Conservation (phyloP, 495 filamentous ascomycete genomes). For the Tuber borchii region DNA sequence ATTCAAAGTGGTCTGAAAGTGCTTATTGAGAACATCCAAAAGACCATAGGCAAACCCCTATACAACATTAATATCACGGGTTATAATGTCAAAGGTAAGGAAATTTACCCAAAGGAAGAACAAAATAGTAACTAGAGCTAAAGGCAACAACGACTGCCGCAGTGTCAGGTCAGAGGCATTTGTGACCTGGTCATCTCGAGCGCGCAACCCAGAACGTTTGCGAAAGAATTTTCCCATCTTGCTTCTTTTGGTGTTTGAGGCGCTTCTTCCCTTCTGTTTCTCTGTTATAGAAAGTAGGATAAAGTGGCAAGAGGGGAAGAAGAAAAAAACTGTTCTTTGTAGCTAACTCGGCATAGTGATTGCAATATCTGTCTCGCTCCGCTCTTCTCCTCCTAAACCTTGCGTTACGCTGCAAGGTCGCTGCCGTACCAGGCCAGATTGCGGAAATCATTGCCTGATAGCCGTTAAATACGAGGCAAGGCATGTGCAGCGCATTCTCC, state of each 20-base stretch:
- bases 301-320: background rate
- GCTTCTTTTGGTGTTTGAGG: background rate
- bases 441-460: background rate
- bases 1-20: slow-evolving; percentile 47
- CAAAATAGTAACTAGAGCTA: slow-evolving; percentile 35
- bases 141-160: slow-evolving; percentile 30
- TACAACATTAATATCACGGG: background rate
- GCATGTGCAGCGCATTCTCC: background rate
- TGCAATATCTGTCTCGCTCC: background rate
- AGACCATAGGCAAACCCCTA: slow-evolving; percentile 49
- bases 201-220: slow-evolving; percentile 18
- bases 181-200: slow-evolving; percentile 32
- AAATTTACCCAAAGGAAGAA: slow-evolving; percentile 37
- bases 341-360: background rate
- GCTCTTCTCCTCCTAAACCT: background rate
- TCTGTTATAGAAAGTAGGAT: background rate
- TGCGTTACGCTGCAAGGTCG: background rate
- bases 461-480: background rate
- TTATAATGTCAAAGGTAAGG: background rate
- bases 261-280: background rate
- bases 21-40: slow-evolving; percentile 52
- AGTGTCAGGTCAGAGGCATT: slow-evolving; percentile 35
- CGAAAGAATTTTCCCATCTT: slow-evolving; percentile 29
- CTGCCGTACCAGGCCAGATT: background rate
- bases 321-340: background rate